Conservation (phyloP, 768 basidiomycete genomes). For the Amanita thiersii region DNA sequence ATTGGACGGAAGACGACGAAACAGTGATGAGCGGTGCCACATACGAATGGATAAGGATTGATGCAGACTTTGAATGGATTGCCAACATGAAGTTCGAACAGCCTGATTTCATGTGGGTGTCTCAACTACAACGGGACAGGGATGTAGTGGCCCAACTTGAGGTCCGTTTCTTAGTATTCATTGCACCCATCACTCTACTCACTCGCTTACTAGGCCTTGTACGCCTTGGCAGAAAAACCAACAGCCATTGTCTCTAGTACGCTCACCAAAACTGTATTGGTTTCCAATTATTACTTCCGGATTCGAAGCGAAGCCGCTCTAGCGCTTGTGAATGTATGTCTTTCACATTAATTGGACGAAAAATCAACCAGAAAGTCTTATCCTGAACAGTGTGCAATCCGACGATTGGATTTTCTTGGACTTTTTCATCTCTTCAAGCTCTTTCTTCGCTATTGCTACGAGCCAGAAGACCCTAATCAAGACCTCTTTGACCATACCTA, state of each 20-base stretch:
- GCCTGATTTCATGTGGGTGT: conserved; percentile 98
- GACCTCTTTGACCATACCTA: conserved; percentile 83
- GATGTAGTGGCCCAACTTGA: conserved; percentile 97
- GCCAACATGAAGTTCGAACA: conserved; percentile 89
- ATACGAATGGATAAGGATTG: conserved; percentile 99
- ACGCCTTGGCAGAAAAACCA: conserved; percentile 74
- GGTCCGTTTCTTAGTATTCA: conserved; percentile 36
- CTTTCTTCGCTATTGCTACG: conserved; percentile 85
- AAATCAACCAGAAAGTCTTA: conserved; percentile 10
- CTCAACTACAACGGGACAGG: conserved; percentile 88
- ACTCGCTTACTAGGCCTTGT: conserved; percentile 60
- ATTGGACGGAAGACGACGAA: conserved; percentile 98
- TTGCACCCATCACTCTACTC: not conserved
- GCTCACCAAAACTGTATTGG: conserved; percentile 87
- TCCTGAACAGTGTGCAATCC: conserved; percentile 81
- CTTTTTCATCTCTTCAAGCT: conserved; percentile 95
- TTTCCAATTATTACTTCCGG: conserved; percentile 92
- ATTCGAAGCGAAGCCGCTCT: conserved; percentile 92
- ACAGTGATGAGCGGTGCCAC: conserved; percentile 90
- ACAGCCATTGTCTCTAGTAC: conserved; percentile 85
- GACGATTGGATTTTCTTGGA: conserved; percentile 78
- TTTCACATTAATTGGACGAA: conserved; percentile 1
- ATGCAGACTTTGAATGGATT: conserved; percentile 99
- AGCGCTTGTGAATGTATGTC: conserved; percentile 70
- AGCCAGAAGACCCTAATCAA: conserved; percentile 73